Base-by-base conservation (phyloP, 75 land plant species). In the Sequoia sempervirens region DNA sequence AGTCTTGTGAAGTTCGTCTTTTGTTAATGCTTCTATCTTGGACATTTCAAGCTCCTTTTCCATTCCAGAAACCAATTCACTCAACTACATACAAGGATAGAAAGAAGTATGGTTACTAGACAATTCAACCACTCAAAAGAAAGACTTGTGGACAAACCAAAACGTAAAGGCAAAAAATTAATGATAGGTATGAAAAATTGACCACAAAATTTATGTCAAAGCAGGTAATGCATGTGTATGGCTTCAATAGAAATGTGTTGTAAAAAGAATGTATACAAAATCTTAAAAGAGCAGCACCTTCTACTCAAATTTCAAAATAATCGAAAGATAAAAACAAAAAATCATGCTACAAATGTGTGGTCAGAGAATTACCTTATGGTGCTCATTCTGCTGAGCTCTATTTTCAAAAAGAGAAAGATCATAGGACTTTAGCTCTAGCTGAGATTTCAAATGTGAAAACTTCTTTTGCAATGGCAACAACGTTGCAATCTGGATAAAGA, bases 321-420 rank as follows among this genome's bases (percentile, higher is more conserved):
- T 32, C 18, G 20, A 64, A 26, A 66, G 18, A 26, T 26, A 4
- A 36, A 52, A 64, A 18, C 13, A 30, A 45, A 13, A 28, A 36
- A 64, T 66, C 13, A 7, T 72, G 74, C 20, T 7, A 84, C 4
- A 84, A 53, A 8, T 80, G 3, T 15, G 40, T 43, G 23, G 30
- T 13, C 10, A 6, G 9, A 70, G 46, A 83, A 47, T 26, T 26
- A 98, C 99, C 99, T 98, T 96, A 82, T 96, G 99, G 85, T 98
- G 99, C 89, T 96, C 99, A 90, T 96, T 95, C 86, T 98, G 93
- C 85, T 98, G 88, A 73, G 95, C 99, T 86, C 99, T 88, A 9
- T 84, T 86, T 88, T 93, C 91, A 85, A 95, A 98, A 38, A 98
- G 92, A 12, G 92, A 88, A 80, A 96, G 92, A 83, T 98, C 99